Conservation (phyloP, 192 early-diverging fungal genomes). For the Coemansia sp. region DNA sequence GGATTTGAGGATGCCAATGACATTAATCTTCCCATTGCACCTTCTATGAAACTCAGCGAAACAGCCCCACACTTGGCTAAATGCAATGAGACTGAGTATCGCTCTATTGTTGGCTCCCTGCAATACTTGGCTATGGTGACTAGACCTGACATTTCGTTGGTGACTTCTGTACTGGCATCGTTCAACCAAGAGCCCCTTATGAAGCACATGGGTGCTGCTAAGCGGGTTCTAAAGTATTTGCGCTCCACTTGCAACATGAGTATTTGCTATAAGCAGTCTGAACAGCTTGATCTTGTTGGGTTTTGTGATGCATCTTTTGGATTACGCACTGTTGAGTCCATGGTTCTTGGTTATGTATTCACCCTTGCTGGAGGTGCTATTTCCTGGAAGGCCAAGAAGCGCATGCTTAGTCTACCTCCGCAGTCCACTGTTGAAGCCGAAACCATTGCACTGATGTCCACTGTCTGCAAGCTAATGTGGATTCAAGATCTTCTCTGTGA, state of each 20-base stretch:
- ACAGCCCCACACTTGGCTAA: background rate
- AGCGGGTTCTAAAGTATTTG: background rate
- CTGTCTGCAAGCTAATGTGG: background rate
- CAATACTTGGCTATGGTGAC: background rate
- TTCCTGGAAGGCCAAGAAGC: background rate
- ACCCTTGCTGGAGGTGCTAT: background rate
- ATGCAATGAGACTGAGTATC: background rate
- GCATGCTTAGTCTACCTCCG: background rate
- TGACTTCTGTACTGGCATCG: background rate
- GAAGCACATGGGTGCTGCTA: background rate
- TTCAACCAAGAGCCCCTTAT: background rate
- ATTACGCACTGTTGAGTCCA: background rate
- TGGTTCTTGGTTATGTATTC: slow-evolving; percentile 1
- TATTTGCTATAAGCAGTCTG: background rate
- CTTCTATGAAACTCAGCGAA: background rate
- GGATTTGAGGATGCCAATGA: slow-evolving; percentile 3
- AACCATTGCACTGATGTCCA: background rate
- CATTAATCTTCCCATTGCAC: background rate
- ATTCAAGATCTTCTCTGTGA: background rate
- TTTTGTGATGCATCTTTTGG: background rate
- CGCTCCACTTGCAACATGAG: background rate
- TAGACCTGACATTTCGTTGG: background rate
- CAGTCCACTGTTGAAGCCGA: background rate
- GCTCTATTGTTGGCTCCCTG: background rate
- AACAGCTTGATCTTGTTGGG: background rate